Evolutionary conservation across 2,329 filamentous ascomycete genomes (phyloP).

Genomic region (Rutstroemia sydowiana): DNA sequence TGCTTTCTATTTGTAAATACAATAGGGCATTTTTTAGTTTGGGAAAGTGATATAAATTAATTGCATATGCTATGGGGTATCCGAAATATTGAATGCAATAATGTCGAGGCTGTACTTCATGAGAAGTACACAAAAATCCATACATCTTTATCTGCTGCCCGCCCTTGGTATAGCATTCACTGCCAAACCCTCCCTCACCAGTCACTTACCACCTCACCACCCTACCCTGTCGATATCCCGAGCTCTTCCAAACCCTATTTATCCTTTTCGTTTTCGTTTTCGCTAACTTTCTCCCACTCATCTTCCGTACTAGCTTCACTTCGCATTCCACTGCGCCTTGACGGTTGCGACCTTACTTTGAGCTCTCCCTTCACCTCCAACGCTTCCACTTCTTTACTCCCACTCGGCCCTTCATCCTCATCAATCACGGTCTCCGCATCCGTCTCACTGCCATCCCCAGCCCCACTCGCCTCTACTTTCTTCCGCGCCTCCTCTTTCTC

Average conservation of each 20-base stretch:
- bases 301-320: constrained; percentile 75
- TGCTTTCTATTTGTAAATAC: background rate
- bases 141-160: too few species aligned
- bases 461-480: constrained; percentile 18
- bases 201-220: background rate
- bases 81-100: background rate
- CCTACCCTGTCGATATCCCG: background rate
- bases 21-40: background rate
- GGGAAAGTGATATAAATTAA: background rate
- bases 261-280: constrained; percentile 57
- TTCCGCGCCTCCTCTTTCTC: constrained; percentile 24
- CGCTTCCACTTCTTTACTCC: constrained; percentile 27
- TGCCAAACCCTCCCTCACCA: background rate
- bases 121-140: constrained; percentile 4
- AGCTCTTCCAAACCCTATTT: constrained; percentile 31
- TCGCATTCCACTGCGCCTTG: constrained; percentile 39
- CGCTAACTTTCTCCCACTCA: constrained; percentile 94
- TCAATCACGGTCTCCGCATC: constrained; percentile 48
- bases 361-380: constrained; percentile 23
- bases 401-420: constrained; percentile 14
- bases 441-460: constrained; percentile 32
- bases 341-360: constrained; percentile 22
- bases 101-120: constrained; percentile 6
- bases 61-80: constrained; percentile 4
- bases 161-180: too few species aligned